These are phyloP conservation scores for Letharia lupina DNA, from an alignment of 495 filamentous ascomycete species.

Conservation along the genomic window DNA sequence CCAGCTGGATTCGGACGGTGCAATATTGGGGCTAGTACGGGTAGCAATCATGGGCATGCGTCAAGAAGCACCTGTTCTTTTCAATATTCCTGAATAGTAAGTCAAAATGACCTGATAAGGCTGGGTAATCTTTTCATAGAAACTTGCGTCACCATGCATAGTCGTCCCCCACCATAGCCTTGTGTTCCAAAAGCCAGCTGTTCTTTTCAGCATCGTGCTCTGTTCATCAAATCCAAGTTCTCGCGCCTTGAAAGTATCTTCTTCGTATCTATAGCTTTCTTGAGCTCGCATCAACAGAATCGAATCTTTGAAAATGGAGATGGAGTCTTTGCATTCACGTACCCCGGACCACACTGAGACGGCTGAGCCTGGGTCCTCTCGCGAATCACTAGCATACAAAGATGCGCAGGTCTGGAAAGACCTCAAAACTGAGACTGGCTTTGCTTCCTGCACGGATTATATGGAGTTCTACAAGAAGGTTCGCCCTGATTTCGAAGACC, in stretches of 20 bases:
- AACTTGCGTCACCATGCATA: background rate
- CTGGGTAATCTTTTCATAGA: background rate
- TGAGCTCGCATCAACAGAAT: background rate
- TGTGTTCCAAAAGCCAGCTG: background rate
- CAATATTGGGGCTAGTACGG: too few species aligned
- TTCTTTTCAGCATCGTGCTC: background rate
- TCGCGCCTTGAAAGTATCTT: too few species aligned
- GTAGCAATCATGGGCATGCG: too few species aligned
- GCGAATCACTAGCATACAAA: background rate
- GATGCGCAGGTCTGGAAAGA: background rate
- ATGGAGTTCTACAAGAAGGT: background rate
- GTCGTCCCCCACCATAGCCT: background rate
- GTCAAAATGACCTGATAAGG: background rate
- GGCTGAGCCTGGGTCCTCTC: background rate
- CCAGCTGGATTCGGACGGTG: too few species aligned
- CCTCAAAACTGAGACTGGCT: background rate
- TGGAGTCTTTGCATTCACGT: background rate
- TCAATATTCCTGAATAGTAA: background rate
- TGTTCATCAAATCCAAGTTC: too few species aligned
- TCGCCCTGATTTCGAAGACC: background rate
- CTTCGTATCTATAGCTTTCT: too few species aligned
- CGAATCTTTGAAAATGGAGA: background rate
- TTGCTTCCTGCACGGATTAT: background rate
- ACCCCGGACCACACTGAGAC: background rate
- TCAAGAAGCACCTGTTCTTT: too few species aligned